These are phyloP conservation scores for Eucalyptus urophylla DNA, from an alignment of 345 rosid species.

Conservation along the genomic window DNA sequence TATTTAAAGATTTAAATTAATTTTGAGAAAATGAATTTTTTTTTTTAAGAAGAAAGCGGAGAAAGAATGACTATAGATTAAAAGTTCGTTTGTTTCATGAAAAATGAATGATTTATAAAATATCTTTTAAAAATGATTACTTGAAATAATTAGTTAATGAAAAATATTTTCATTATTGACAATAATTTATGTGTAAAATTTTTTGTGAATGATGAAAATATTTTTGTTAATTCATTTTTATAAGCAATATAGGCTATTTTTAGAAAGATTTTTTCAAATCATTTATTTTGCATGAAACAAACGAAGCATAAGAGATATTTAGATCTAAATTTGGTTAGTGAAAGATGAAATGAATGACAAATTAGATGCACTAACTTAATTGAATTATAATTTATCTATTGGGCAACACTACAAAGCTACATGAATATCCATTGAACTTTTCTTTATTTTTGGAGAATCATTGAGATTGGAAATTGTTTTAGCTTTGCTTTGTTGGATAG, in stretches of 20 bases:
- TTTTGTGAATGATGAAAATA: fast-evolving
- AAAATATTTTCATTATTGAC: no score
- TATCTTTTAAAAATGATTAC: no score
- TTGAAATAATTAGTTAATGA: no score
- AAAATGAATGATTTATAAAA: no score
- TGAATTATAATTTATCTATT: neutral
- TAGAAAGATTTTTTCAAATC: no score
- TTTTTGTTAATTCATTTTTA: no score
- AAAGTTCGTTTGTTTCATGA: neutral
- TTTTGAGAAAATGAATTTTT: neutral
- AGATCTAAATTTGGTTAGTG: neutral
- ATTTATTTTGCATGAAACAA: no score
- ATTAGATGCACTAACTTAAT: neutral
- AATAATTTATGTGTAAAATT: no score
- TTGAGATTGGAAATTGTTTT: neutral
- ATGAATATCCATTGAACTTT: neutral
- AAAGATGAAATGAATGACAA: neutral
- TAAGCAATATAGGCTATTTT: no score
- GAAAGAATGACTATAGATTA: neutral
- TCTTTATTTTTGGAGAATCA: neutral
- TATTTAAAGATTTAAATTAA: neutral
- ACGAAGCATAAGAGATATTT: neutral
- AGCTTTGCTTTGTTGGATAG: neutral
- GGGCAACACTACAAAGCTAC: neutral
- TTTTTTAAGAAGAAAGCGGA: neutral